Percentiles rank a stretch among this genome's conserved stretches.
phyloP scores from a whole-genome alignment of 2,329 filamentous ascomycete genomes.

The Phyllosticta citribraziliensis region DNA sequence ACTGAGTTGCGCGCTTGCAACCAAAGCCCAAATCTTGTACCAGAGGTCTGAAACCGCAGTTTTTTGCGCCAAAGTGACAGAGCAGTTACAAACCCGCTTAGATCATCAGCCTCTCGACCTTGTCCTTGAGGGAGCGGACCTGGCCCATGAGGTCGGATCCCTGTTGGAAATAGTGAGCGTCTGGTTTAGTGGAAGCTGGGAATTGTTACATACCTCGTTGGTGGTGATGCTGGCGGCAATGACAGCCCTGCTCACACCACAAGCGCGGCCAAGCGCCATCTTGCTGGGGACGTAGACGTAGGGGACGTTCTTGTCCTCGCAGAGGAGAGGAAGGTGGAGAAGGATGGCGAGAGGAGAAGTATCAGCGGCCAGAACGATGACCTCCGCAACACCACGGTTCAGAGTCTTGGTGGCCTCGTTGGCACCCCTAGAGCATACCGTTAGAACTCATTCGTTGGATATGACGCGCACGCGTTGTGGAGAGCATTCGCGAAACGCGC shows the following conservation, averaged over 20 bases:
- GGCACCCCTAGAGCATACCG: constrained; percentile 78
- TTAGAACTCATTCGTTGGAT: background rate
- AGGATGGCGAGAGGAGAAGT: constrained; percentile 73
- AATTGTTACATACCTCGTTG: constrained; percentile 25
- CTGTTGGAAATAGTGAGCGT: background rate
- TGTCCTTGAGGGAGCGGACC: constrained; percentile 83
- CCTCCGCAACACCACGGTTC: constrained; percentile 81
- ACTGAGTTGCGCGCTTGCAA: background rate
- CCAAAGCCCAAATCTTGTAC: background rate
- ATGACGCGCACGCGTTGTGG: background rate
- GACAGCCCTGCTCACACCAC: constrained; percentile 78
- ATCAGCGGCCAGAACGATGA: constrained; percentile 83
- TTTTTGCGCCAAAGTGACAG: background rate
- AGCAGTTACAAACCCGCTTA: constrained; percentile 30
- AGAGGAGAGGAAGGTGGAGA: constrained; percentile 67
- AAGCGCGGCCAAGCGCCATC: constrained; percentile 78
- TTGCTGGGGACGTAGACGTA: constrained; percentile 72
- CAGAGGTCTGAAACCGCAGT: background rate
- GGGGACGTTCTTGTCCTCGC: constrained; percentile 69
- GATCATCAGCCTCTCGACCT: constrained; percentile 93
- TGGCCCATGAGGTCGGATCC: constrained; percentile 65
- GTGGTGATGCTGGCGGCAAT: constrained; percentile 84
- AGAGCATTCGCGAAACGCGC: constrained; percentile 42
- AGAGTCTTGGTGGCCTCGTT: constrained; percentile 74
- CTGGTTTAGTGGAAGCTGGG: background rate